Evolutionary conservation across 495 filamentous ascomycete genomes (phyloP), one percentile per base, ranked within the genome.

Genomic region (Aspergillus mulundensis): DNA sequence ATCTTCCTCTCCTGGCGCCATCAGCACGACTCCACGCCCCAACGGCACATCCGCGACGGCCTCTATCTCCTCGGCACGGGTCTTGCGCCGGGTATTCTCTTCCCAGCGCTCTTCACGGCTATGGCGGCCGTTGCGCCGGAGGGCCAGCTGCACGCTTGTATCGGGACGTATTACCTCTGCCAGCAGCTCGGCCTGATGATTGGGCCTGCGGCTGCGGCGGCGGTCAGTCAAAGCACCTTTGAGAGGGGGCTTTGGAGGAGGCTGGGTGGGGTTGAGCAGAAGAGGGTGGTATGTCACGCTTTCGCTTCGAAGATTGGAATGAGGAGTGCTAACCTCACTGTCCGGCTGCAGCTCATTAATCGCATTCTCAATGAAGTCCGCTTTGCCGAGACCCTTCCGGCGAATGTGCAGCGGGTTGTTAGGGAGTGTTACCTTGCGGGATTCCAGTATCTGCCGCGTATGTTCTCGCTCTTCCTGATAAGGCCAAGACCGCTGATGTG

Each of bases 141-240:
- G 47, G 52, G 58, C 7, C 32, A 61, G 11, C 57, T 66, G 19
- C 45, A 68, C 11, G 62, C 53, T 5, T 61, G 62, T 30, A 64
- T 75, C 16, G 59, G 66, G 20, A 56, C 67, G 23, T 73, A 69
- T 46, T 75, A 61, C 41, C 58, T 73, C 19, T 63, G 61, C 44
- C 69, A 73, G 53, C 69, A 75, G 54, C 52, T 75, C 15, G 72
- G 70, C 0, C 58, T 67, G 14, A 64, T 72, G 10, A 50, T 73
- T 4, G 70, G 72, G 1, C 67, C 62, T 3, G 57, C 66, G 1
- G 38, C 42, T 32, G 62, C 43, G 10, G 52, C 62, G 4, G 60
- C 61, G n/a, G n/a, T 73, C n/a, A 52, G 68, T 14, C 61, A 63
- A 43, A 43, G 28, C 12, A 10, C 59, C 10, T 71, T 74, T 54